Evolutionary conservation across 208 protist genomes (phyloP), one percentile per base, ranked within the genome.

Genomic region (Acanthamoeba healyi): DNA sequence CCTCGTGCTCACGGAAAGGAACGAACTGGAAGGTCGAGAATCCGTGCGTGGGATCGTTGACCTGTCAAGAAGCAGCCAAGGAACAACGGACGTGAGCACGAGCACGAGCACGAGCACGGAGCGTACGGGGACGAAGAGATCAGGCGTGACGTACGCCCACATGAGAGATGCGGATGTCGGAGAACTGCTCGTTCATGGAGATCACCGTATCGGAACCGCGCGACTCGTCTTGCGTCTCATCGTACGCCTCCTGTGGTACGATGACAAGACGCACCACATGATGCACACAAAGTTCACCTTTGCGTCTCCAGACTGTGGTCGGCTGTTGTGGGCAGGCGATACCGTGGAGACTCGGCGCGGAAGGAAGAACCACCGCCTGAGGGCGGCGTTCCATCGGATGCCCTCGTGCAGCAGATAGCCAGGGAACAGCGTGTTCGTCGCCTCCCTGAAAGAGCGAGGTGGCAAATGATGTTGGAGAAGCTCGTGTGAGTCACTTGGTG

Each of bases 341-440:
- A 95, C 91, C n/a, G 12, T 96, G 91, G 72, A 94, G 2, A 84
- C 94, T 58, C 93, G 58, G 40, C 96, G 61, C 14, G 96, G 96
- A 32, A 97, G 82, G 88, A 97, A 97, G 79, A 84, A 97, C 96
- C 96, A 97, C 32, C 84, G 65, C 36, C 77, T 46, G 32, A 58
- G 46, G 1, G 36, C 40, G 0, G n/a, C 29, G 49, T 94, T 92
- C 95, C 95, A 97, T 6, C 49, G 44, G 29, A 44, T 81, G 24
- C 72, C 70, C 91, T 97, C 96, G 89, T 97, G 94, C n/a, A 96
- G 65, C 49, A 97, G 38, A 72, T 97, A 97, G 22, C 96, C 95
- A 0, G 94, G 94, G 32, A 70, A 91, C 26, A 72, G 32, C 36
- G 63, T 91, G 84, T 70, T 32, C n/a, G 84, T 74, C 36, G 7